A percentile compares a stretch with the other conserved stretches of the same genome.
Conservation (phyloP, 2,329 filamentous ascomycete species). For the Fusarium goolgardi region DNA sequence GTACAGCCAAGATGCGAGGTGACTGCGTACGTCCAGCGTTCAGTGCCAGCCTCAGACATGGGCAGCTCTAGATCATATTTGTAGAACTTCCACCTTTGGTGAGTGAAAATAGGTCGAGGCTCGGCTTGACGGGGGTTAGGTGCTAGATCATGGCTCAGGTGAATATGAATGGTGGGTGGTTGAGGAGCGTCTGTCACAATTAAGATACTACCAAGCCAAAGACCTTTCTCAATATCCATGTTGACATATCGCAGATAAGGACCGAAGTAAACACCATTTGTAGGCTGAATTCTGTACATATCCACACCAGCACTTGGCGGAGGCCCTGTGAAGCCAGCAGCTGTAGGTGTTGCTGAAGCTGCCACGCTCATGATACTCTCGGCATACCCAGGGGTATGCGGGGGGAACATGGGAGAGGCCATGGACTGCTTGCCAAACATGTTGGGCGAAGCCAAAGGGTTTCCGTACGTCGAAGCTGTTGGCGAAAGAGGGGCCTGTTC, state of each 20-base stretch:
- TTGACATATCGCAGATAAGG: conserved; percentile 96
- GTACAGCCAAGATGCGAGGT: conserved; percentile 97
- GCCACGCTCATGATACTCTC: conserved; percentile 88
- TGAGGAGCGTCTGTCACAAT: conserved; percentile 91
- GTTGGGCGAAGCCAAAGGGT: conserved; percentile 74
- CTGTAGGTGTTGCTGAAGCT: conserved; percentile 76
- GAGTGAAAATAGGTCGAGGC: conserved; percentile 83
- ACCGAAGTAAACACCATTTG: conserved; percentile 97
- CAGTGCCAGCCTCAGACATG: conserved; percentile 83
- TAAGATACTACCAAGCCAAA: conserved; percentile 94
- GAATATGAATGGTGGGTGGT: conserved; percentile 95
- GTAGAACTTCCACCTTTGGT: conserved; percentile 96
- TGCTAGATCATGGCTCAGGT: conserved; percentile 88
- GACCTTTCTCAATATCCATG: conserved; percentile 91
- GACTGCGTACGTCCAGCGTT: conserved; percentile 97
- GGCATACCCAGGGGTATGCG: conserved; percentile 84
- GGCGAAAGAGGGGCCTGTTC: conserved; percentile 87
- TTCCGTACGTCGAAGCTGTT: conserved; percentile 79
- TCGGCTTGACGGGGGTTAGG: conserved; percentile 91
- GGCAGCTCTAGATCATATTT: conserved; percentile 90
- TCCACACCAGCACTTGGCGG: conserved; percentile 90
- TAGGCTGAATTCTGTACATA: conserved; percentile 91
- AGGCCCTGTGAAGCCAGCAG: conserved; percentile 88
- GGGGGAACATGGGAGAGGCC: conserved; percentile 84
- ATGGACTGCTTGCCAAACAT: conserved; percentile 68